Evolutionary conservation across 495 filamentous ascomycete species (phyloP).

Genomic region (Lasiosphaeria ovina): DNA sequence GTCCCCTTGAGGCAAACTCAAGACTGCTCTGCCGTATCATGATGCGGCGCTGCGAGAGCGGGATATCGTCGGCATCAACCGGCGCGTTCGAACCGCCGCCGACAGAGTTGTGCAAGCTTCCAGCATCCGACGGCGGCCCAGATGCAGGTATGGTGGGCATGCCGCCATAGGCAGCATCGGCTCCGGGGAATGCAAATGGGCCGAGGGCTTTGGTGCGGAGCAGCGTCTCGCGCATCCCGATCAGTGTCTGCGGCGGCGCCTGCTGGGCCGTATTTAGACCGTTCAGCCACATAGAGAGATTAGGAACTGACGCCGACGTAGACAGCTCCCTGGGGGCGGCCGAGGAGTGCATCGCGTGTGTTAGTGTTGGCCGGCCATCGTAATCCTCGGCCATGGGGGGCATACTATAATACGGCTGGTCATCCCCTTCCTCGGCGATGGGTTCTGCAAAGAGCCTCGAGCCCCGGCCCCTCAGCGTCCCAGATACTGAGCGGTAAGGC

Average conservation of each 20-base stretch:
- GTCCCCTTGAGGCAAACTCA: constrained; percentile 17
- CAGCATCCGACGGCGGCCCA: constrained; percentile 34
- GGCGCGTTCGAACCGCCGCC: constrained; percentile 7
- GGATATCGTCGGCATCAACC: constrained; percentile 62
- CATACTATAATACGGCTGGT: constrained; percentile 4
- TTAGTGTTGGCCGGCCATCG: background rate
- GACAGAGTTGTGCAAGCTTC: constrained; percentile 28
- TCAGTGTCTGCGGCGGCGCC: constrained; percentile 50
- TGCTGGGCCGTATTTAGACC: constrained; percentile 38
- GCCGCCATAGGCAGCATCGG: constrained; percentile 22
- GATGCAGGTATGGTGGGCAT: constrained; percentile 17
- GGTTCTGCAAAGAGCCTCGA: constrained; percentile 33
- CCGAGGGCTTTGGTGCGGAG: constrained; percentile 50
- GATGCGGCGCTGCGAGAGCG: constrained; percentile 66
- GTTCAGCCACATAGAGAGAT: constrained; percentile 20
- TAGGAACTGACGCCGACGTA: constrained; percentile 16
- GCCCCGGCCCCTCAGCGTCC: constrained; percentile 16
- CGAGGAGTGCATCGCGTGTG: background rate
- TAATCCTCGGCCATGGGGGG: background rate
- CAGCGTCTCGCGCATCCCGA: constrained; percentile 61
- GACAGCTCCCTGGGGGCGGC: constrained; percentile 11
- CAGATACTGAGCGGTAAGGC: constrained; percentile 23
- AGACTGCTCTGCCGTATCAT: constrained; percentile 48
- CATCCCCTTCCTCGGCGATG: constrained; percentile 38
- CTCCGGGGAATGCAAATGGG: background rate